These are phyloP conservation scores for Boletus fagicola DNA, from an alignment of 768 basidiomycete genomes.

Conservation along the genomic window DNA sequence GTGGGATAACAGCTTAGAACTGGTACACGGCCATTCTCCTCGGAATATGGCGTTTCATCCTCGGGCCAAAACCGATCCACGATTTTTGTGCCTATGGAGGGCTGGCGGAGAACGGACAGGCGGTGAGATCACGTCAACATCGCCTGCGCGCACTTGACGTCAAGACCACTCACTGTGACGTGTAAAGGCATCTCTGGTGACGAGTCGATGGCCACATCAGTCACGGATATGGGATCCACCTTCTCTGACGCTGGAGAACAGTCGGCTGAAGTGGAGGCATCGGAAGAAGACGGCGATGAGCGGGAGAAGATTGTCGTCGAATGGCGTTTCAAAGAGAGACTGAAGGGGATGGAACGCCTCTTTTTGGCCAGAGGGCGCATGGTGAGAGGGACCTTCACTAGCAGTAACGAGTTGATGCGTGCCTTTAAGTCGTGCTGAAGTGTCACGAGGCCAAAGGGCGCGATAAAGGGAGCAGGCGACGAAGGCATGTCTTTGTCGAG, in stretches of 20 bases:
- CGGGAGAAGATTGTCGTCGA: conserved; percentile 25
- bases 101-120: conserved; percentile 14
- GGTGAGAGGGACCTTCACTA: conserved; percentile 27
- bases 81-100: conserved; percentile 29
- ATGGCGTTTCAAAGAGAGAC: conserved; percentile 25
- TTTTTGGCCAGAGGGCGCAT: conserved; percentile 31
- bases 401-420: conserved; percentile 23
- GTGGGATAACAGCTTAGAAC: conserved; percentile 14
- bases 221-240: conserved; percentile 20
- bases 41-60: conserved; percentile 22
- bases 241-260: conserved; percentile 20
- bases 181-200: conserved; percentile 3
- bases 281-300: conserved; percentile 18
- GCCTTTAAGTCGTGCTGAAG: conserved; percentile 32
- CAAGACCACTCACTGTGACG: conserved; percentile 15
- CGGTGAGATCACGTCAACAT: conserved; percentile 11
- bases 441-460: conserved; percentile 28
- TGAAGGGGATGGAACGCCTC: conserved; percentile 26
- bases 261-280: conserved; percentile 7
- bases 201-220: conserved; percentile 1
- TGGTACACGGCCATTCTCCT: conserved; percentile 17
- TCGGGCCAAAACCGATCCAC: conserved; percentile 34
- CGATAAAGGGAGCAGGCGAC: conserved; percentile 28
- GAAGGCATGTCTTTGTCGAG: conserved; percentile 24
- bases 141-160: neutral